Evolutionary conservation across 208 protist species (phyloP).

Genomic region (Vickermania spadyakhi): DNA sequence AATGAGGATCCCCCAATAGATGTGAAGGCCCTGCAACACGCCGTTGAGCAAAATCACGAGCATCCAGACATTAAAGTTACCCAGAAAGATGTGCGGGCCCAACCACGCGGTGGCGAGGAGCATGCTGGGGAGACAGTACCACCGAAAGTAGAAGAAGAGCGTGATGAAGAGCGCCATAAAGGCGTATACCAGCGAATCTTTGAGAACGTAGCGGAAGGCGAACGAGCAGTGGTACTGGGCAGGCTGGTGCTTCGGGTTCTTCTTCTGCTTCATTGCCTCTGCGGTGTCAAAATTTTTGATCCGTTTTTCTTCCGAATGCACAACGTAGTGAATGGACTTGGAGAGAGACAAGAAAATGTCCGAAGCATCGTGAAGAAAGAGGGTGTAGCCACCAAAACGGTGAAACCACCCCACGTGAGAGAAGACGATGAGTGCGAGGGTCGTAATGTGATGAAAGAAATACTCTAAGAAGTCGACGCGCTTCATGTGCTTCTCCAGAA

Average conservation of each 20-base stretch:
- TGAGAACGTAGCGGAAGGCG: slow-evolving; percentile 24
- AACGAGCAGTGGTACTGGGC: slow-evolving; percentile 10
- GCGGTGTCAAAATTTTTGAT: slow-evolving; percentile 11
- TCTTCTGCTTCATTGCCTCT: neutral
- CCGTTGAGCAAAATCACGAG: slow-evolving; percentile 41
- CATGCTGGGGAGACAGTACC: slow-evolving; percentile 48
- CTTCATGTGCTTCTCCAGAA: slow-evolving; percentile 37
- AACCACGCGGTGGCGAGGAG: slow-evolving; percentile 16
- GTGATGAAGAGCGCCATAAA: slow-evolving; percentile 38
- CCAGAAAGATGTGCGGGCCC: slow-evolving; percentile 26
- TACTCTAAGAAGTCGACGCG: slow-evolving; percentile 67
- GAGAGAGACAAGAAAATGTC: slow-evolving; percentile 57
- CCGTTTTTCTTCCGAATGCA: slow-evolving; percentile 18
- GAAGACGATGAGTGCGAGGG: slow-evolving; percentile 38
- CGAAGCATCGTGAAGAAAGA: slow-evolving; percentile 66
- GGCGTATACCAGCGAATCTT: slow-evolving; percentile 18
- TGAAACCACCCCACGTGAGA: slow-evolving; percentile 50
- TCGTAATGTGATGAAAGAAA: slow-evolving; percentile 49
- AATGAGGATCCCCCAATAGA: slow-evolving; percentile 59
- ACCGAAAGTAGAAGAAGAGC: slow-evolving; percentile 51
- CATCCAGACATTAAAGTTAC: slow-evolving; percentile 42
- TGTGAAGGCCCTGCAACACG: slow-evolving; percentile 51
- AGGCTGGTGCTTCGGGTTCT: neutral
- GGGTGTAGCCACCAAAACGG: slow-evolving; percentile 55
- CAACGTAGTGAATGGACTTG: slow-evolving; percentile 54